Evolutionary conservation across 352 stramenopile species (phyloP), one percentile per base, ranked within the genome.

Genomic region (Phytopythium boreale): DNA sequence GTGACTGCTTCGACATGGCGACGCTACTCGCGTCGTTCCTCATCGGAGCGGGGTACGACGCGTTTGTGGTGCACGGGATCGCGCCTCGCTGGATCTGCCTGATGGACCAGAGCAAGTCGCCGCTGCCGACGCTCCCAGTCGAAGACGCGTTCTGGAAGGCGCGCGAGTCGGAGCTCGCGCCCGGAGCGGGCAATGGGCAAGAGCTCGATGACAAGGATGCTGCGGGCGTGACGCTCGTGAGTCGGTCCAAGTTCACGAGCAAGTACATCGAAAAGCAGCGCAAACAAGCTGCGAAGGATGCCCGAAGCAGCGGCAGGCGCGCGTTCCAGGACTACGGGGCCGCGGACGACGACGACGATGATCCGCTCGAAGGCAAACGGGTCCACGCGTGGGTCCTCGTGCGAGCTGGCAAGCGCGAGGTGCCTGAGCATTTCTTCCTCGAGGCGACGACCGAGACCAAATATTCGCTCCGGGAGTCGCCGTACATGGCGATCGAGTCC

Each of bases 311-410:
- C 46, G 51, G 67, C 20, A 77, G 74, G 51, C 65, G 66, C 36
- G 44, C 75, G 19, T 66, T 83, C 19, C 73, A 51, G 27, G 41
- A 90, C 43, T 78, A 71, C 14, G 51, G 76, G 12, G 34, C 53
- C 26, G 19, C 8, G 10, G 52, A 84, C 89, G 77, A 88, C 4
- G 87, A 91, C 0, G 85, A 91, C 11, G 79, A 90, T 24, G 87
- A 97, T 59, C 76, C 77, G 12, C 61, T 93, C 20, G 75, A 88
- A n/a, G 80, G 76, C 4, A 78, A 90, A 61, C 86, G 89, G 1
- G 72, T 91, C 17, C 90, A 98, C 65, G 82, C 84, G 50, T 98
- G 96, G 96, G 84, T 98, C 51, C 71, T 98, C 31, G 81, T 99
- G 9, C 90, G 89, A 46, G 80, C 86, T 10, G 93, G 89, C 2